Conservation (phyloP, 805 yeast species). For the Myxozyma neotropica region DNA sequence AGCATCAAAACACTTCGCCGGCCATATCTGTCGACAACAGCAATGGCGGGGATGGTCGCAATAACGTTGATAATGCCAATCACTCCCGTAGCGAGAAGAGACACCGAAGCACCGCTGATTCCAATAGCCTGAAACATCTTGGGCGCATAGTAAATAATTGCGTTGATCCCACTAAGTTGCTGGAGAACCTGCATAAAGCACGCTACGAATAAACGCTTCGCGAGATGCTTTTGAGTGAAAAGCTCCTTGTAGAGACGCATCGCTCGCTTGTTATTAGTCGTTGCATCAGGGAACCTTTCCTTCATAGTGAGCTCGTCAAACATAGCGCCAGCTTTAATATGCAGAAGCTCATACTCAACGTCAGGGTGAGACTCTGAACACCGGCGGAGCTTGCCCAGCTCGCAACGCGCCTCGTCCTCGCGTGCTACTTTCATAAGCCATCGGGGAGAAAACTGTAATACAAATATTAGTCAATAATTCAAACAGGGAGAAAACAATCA, state of each 20-base stretch:
- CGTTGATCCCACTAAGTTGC: conserved; percentile 50
- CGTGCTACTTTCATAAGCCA: conserved; percentile 43
- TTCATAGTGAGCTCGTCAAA: conserved; percentile 35
- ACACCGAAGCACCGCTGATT: conserved; percentile 51
- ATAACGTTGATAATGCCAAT: conserved; percentile 52
- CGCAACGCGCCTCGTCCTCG: conserved; percentile 36
- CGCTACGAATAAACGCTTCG: conserved; percentile 26
- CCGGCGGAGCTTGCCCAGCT: conserved; percentile 36
- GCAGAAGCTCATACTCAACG: conserved; percentile 34
- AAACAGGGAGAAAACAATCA: neutral
- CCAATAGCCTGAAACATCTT: conserved; percentile 52
- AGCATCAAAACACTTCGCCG: conserved; percentile 62
- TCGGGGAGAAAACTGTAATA: conserved; percentile 47
- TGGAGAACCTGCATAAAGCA: conserved; percentile 34
- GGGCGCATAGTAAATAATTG: conserved; percentile 53
- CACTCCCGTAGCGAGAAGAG: conserved; percentile 49
- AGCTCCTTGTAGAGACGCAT: conserved; percentile 25
- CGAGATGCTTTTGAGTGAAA: conserved; percentile 20
- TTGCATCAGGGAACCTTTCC: conserved; percentile 31
- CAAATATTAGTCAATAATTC: too few species aligned
- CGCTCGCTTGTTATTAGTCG: conserved; percentile 13
- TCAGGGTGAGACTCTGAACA: conserved; percentile 23
- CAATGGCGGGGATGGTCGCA: conserved; percentile 59
- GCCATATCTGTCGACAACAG: conserved; percentile 61
- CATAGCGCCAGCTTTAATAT: conserved; percentile 38